These are phyloP conservation scores for Emergomyces orientalis DNA, from an alignment of 2,329 filamentous ascomycete species.

Conservation along the genomic window DNA sequence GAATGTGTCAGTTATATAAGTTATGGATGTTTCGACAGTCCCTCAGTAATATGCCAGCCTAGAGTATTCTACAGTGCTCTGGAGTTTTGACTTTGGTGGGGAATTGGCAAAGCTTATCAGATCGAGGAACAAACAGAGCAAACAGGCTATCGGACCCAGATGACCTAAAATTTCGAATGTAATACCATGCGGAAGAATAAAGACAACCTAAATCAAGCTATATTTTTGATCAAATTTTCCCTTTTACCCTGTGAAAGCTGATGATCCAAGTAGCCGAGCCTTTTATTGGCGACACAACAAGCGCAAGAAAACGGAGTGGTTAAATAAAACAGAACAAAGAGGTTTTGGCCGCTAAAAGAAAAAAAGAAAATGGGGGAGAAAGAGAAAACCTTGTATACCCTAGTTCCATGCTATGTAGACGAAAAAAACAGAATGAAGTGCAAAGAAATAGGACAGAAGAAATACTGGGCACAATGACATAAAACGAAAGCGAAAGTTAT, in stretches of 20 bases:
- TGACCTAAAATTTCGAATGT: too few relatives aligned
- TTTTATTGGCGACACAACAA: neutral
- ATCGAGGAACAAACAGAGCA: conserved; percentile 6
- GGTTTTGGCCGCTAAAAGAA: neutral
- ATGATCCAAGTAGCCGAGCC: neutral
- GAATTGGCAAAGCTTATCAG: neutral
- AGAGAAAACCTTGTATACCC: neutral
- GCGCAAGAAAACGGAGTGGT: neutral
- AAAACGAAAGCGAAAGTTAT: neutral
- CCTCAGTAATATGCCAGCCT: neutral
- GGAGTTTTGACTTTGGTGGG: neutral
- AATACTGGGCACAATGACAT: neutral
- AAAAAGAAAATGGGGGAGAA: neutral
- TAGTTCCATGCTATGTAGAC: neutral
- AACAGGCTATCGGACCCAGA: neutral
- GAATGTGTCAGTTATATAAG: neutral
- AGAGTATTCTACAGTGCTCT: neutral
- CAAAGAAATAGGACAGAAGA: neutral
- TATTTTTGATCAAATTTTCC: neutral
- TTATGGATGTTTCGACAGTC: neutral
- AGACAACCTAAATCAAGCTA: neutral
- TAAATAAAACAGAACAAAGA: neutral
- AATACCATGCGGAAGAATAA: neutral
- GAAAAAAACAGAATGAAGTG: neutral
- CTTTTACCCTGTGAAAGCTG: neutral